Base-by-base conservation (phyloP, 139 green algal genomes). In the Deuterostichococcus epilithicus region DNA sequence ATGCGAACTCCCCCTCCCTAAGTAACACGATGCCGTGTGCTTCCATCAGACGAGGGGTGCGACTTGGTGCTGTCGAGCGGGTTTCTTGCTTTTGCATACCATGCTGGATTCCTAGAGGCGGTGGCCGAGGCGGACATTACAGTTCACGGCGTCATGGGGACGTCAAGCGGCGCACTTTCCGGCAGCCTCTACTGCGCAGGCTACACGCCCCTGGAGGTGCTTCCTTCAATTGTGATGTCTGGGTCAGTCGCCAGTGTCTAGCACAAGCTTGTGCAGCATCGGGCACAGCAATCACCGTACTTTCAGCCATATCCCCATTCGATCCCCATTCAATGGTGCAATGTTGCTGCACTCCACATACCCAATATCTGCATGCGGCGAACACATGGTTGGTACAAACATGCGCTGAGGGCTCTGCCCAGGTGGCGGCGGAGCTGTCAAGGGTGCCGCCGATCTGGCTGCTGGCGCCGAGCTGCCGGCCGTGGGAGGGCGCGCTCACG, bases 71-170 rank as follows among this genome's bases (percentile, higher is more conserved):
- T 97, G 1, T 91, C 82, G 3, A 91, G 81, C 65, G 93, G 93
- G 34, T 97, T 97, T 75, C 76, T 97, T 42, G 91, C 92, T 0
- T 97, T 97, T 80, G 92, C 92, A 26, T 83, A 88, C 35, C 93
- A 97, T 78, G 75, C 84, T 10, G 91, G 91, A 10, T 96, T 96
- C 67, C 73, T 95, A 52, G 65, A 90, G 72, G 90, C 90, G 8
- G 88, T 97, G 1, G 84, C 94, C 26, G 91, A 96, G 85, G 76
- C 81, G 25, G 88, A 84, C 10, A 42, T 97, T 3, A 34, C 77
- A 2, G 87, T 97, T 1, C 81, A 71, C 3, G 90, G 89, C 5
- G 82, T 97, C 4, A 94, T 97, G 88, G 93, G 93, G 42, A 97
- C 93, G 4, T 89, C 76, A 32, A 87, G 90, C n/a, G 93, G 93